Percentiles rank a stretch among this genome's conserved stretches.
These are phyloP conservation scores for Carex myosuroides DNA, from an alignment of 176 grass and related monocot genomes.

Conservation along the genomic window DNA sequence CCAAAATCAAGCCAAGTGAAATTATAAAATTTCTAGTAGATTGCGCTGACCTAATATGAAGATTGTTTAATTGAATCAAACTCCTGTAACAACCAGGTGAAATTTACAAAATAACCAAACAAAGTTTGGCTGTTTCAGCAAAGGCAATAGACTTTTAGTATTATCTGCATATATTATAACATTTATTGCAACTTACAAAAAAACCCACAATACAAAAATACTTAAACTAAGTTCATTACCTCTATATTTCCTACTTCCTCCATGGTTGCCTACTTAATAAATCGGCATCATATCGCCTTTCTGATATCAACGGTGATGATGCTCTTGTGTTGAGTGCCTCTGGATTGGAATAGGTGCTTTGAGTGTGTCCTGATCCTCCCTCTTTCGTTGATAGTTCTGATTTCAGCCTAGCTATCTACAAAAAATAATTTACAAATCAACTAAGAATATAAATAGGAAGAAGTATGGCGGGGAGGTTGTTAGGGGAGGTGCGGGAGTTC, in stretches of 20 bases:
- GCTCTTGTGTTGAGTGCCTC: conserved; percentile 44
- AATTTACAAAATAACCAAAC: neutral
- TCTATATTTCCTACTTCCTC: conserved; percentile 97
- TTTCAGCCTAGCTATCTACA: conserved; percentile 72
- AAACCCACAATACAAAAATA: neutral
- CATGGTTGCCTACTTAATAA: conserved; percentile 66
- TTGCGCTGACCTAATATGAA: neutral
- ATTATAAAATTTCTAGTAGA: neutral
- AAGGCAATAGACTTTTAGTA: neutral
- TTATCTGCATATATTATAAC: neutral
- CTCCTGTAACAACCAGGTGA: neutral
- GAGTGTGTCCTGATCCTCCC: conserved; percentile 45
- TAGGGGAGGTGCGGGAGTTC: neutral
- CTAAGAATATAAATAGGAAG: conserved; percentile 20
- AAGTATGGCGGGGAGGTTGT: neutral
- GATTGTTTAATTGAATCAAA: neutral
- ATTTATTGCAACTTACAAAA: neutral
- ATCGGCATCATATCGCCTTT: conserved; percentile 43
- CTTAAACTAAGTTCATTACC: conserved; percentile 30
- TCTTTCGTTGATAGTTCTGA: conserved; percentile 71
- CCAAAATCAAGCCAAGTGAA: neutral
- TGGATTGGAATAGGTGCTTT: conserved; percentile 34
- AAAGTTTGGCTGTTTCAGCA: neutral
- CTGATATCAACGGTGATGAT: conserved; percentile 51
- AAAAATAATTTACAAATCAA: conserved; percentile 8